These are phyloP conservation scores for Venturia nashicola DNA, from an alignment of 2,329 filamentous ascomycete genomes.

Conservation along the genomic window DNA sequence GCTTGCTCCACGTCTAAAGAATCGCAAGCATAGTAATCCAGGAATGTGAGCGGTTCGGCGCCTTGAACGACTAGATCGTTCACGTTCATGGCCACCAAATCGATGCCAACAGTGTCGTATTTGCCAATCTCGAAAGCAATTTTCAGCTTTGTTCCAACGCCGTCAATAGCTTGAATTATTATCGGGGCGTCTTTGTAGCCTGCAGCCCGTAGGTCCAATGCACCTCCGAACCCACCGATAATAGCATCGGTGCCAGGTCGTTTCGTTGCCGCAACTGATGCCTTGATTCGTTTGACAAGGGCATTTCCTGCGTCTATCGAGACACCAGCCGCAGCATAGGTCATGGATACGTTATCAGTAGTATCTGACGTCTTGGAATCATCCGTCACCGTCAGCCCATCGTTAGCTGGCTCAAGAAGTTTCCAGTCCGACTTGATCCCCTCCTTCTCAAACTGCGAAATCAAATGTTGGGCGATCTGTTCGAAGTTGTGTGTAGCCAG, in stretches of 20 bases:
- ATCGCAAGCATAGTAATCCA: constrained; percentile 95
- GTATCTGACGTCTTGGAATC: constrained; percentile 12
- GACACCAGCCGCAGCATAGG: constrained; percentile 87
- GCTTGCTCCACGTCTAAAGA: constrained; percentile 68
- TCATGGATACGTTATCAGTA: constrained; percentile 37
- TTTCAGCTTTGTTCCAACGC: constrained; percentile 93
- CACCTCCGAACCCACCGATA: constrained; percentile 90
- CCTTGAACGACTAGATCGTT: constrained; percentile 96
- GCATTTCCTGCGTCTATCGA: constrained; percentile 90
- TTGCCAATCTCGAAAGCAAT: constrained; percentile 82
- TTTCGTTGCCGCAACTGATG: constrained; percentile 71
- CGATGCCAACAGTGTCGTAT: constrained; percentile 90
- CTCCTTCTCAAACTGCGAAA: constrained; percentile 58
- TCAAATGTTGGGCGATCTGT: constrained; percentile 68
- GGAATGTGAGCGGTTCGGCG: constrained; percentile 87
- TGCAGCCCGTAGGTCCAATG: constrained; percentile 64
- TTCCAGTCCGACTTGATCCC: constrained; percentile 75
- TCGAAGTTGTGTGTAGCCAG: constrained; percentile 85
- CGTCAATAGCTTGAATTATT: constrained; percentile 88
- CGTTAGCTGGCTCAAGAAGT: constrained; percentile 76
- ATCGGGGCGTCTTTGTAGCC: constrained; percentile 64
- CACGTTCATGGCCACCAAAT: constrained; percentile 97
- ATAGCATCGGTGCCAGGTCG: constrained; percentile 81
- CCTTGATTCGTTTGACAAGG: constrained; percentile 85
- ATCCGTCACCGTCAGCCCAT: constrained; percentile 35